Percentiles rank a stretch among this genome's conserved stretches.
phyloP scores from a whole-genome alignment of 2,329 filamentous ascomycete genomes.

The Diaporthe sp. region DNA sequence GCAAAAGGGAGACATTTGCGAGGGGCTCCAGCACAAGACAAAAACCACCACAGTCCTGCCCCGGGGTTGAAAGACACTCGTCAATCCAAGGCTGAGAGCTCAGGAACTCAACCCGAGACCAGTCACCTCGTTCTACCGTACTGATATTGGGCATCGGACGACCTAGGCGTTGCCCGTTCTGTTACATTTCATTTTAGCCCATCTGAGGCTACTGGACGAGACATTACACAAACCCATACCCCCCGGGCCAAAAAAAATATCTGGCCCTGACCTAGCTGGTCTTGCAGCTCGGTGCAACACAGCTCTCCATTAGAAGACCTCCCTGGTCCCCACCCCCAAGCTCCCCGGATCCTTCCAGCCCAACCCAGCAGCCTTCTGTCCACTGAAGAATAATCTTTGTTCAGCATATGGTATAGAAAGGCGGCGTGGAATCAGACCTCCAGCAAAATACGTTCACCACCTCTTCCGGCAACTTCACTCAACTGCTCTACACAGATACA shows the following conservation, averaged over 20 bases:
- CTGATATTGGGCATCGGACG: slow-evolving; percentile 18
- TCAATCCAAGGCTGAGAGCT: slow-evolving; percentile 16
- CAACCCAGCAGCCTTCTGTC: slow-evolving; percentile 28
- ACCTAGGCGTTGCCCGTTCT: slow-evolving; percentile 22
- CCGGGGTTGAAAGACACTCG: slow-evolving; percentile 15
- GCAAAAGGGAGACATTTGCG: slow-evolving; percentile 23
- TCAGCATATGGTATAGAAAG: slow-evolving; percentile 20
- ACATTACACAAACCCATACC: slow-evolving; percentile 22
- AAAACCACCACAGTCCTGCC: slow-evolving; percentile 14
- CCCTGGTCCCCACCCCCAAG: slow-evolving; percentile 35
- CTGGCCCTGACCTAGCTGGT: slow-evolving; percentile 32
- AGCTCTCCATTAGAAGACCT: slow-evolving; percentile 35
- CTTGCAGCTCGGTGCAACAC: slow-evolving; percentile 36
- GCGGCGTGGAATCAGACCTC: slow-evolving; percentile 10
- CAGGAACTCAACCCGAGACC: slow-evolving; percentile 20
- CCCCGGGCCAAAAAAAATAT: slow-evolving; percentile 33
- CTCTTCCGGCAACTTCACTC: neutral
- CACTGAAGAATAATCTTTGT: slow-evolving; percentile 25
- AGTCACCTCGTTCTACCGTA: slow-evolving; percentile 15
- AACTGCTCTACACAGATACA: neutral
- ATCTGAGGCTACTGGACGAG: slow-evolving; percentile 27
- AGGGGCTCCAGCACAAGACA: slow-evolving; percentile 18
- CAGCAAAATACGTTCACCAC: neutral
- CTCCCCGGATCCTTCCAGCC: slow-evolving; percentile 34
- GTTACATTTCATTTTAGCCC: slow-evolving; percentile 32